Evolutionary conservation across 2,329 filamentous ascomycete genomes (phyloP), one percentile per base, ranked within the genome.

Genomic region (Lomentospora prolificans): DNA sequence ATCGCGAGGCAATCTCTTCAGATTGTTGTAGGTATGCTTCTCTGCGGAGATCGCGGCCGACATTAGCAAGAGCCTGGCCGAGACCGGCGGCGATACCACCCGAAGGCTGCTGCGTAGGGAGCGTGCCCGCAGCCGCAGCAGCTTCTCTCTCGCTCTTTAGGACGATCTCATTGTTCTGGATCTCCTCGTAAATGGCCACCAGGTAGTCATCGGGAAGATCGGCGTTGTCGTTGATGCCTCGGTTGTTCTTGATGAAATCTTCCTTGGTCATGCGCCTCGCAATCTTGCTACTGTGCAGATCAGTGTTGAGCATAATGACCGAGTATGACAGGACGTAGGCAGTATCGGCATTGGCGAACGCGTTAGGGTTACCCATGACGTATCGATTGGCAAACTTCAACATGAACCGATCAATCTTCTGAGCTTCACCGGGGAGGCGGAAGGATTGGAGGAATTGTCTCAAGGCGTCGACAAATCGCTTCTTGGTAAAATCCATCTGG

Each of bases 371-470:
- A 28, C 91, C 91, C 58, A 86, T 87, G 53, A 95, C 88, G 68
- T 99, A 99, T 58, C 92, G 85, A 69, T 97, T 92, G 8, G 94
- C 94, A 71, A 97, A 99, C 69, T 99, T 99, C 61, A 99, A 75
- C 94, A 99, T 97, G 72, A 97, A 95, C 51, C 94, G 89, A 82
- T 99, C 94, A 62, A 99, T 99, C 75, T 99, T 99, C 67, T 99
- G 94, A 0, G 91, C 91, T 70, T 99, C 94, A 58, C 94, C 94
- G 0, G 94, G 94, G 12, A 99, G 75, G 60, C 94, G 87, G 75
- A 99, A 99, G 27, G 90, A 88, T 68, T 99, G 94, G 10, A 99
- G 75, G 64, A 99, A 99, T 57, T 90, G 85, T 36, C 94, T 84
- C 25, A 99, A 74, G 12, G 94, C 87, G 69, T 96, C 92, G 5